phyloP scores from a whole-genome alignment of 257 asterid species.

The Avicennia marina region DNA sequence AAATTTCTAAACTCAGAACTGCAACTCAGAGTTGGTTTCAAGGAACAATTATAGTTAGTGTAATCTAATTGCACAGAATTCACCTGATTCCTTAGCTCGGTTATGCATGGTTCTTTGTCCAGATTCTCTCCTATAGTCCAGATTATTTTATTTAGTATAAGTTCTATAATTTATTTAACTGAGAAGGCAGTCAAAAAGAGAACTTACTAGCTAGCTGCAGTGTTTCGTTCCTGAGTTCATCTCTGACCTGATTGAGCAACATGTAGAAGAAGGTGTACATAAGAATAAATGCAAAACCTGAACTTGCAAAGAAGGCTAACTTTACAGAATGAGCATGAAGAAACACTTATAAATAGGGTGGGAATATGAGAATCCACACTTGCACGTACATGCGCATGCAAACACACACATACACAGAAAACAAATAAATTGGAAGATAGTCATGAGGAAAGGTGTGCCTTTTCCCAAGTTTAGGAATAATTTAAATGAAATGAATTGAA shows the following conservation, averaged over 20 bases:
- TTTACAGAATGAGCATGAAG: too few species aligned
- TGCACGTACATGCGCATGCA: too few species aligned
- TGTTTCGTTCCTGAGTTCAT: conserved; percentile 77
- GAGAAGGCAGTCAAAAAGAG: neutral
- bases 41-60: neutral
- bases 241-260: conserved; percentile 59
- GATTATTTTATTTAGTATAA: conserved; percentile 9
- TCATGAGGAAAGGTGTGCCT: neutral
- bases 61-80: conserved; percentile 2
- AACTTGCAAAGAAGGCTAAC: too few species aligned
- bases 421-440: too few species aligned
- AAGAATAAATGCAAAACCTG: too few species aligned
- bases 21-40: neutral
- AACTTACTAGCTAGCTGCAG: conserved; percentile 92
- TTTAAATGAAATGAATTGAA: too few species aligned
- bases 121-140: conserved; percentile 64
- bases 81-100: conserved; percentile 97
- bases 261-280: too few species aligned
- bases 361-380: neutral
- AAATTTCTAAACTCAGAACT: neutral
- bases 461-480: neutral
- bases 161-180: too few species aligned
- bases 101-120: conserved; percentile 81
- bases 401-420: too few species aligned
- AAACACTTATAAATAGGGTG: too few species aligned